Evolutionary conservation across 257 asterid species (phyloP).

Genomic region (Forsythia suspensa): DNA sequence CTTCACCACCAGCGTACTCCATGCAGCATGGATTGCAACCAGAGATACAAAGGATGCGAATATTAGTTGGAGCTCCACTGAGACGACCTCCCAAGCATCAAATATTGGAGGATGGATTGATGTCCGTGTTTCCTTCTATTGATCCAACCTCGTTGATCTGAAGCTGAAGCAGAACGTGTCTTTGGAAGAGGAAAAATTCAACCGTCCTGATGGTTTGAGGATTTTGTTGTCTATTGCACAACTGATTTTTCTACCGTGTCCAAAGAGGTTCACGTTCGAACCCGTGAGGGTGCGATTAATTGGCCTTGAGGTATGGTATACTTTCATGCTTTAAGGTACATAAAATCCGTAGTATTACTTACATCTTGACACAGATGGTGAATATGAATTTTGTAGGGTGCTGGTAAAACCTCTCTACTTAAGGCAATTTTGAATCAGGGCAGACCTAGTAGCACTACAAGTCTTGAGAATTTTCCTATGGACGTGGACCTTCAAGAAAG

Average conservation of each 20-base stretch:
- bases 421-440: conserved; percentile 80
- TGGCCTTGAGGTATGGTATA: conserved; percentile 85
- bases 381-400: conserved; percentile 60
- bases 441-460: conserved; percentile 36
- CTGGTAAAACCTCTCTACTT: conserved; percentile 93
- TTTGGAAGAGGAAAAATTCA: conserved; percentile 39
- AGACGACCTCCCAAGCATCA: conserved; percentile 77
- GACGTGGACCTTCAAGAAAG: conserved; percentile 77
- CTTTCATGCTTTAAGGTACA: conserved; percentile 8
- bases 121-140: conserved; percentile 68
- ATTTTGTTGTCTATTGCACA: conserved; percentile 72
- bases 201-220: conserved; percentile 69
- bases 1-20: conserved; percentile 67
- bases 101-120: conserved; percentile 56
- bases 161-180: conserved; percentile 46
- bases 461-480: conserved; percentile 48
- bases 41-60: conserved; percentile 85
- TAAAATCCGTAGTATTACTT: conserved; percentile 6
- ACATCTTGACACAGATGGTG: conserved; percentile 5
- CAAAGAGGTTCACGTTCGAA: conserved; percentile 81
- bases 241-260: conserved; percentile 88
- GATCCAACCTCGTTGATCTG: conserved; percentile 60
- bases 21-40: conserved; percentile 67
- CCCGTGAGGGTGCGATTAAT: conserved; percentile 83
- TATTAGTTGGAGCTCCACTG: conserved; percentile 79